phyloP scores from a whole-genome alignment of 176 grass and related monocot species.

The Thalia dealbata region DNA sequence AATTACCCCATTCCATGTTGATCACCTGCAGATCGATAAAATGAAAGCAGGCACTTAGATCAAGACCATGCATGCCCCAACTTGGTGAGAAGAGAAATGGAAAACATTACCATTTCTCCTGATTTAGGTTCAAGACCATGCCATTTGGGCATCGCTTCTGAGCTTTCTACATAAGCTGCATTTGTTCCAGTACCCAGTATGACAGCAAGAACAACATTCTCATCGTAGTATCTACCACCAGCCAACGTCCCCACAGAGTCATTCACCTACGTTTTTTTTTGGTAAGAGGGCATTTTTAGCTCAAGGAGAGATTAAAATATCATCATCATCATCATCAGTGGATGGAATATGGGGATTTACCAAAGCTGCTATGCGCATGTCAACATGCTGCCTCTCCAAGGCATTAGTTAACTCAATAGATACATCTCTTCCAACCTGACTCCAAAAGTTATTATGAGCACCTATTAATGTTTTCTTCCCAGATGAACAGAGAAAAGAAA shows the following conservation, averaged over 20 bases:
- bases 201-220: conserved; percentile 64
- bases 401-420: conserved; percentile 49
- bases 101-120: conserved; percentile 51
- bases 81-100: background rate
- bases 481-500: background rate
- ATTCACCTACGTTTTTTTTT: conserved; percentile 40
- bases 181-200: conserved; percentile 93
- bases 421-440: conserved; percentile 72
- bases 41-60: conserved; percentile 4
- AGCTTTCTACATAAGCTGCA: conserved; percentile 81
- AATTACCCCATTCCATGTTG: conserved; percentile 96
- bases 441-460: no score
- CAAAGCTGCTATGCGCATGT: conserved; percentile 73
- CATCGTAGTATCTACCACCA: conserved; percentile 62
- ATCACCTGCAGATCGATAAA: conserved; percentile 46
- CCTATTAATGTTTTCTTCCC: no score
- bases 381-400: conserved; percentile 63
- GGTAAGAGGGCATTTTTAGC: background rate
- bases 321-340: background rate
- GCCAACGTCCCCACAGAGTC: conserved; percentile 80
- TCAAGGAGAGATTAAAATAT: background rate
- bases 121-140: conserved; percentile 52
- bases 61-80: background rate
- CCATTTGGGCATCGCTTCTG: conserved; percentile 54
- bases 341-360: conserved; percentile 15